A percentile compares a stretch with the other conserved stretches of the same genome.
Conservation (phyloP, 2,329 filamentous ascomycete genomes). For the Neonectria sp. region DNA sequence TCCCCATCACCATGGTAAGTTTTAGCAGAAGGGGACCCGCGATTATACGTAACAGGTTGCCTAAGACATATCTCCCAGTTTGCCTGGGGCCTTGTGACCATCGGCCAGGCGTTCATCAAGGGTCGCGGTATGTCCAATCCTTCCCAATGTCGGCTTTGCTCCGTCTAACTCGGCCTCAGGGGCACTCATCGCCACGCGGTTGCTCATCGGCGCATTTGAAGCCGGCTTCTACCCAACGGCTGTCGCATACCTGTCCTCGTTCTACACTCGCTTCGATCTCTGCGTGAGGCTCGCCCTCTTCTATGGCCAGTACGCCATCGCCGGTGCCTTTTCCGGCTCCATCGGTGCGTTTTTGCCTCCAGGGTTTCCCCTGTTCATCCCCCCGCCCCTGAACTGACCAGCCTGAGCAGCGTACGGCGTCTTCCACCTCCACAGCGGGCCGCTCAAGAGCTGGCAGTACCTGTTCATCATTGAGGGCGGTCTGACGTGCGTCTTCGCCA, state of each 20-base stretch:
- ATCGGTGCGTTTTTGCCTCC: slow-evolving; percentile 36
- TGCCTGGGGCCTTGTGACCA: slow-evolving; percentile 45
- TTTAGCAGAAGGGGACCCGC: slow-evolving; percentile 1
- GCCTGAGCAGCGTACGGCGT: slow-evolving; percentile 44
- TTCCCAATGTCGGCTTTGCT: not conserved
- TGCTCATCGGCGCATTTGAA: slow-evolving; percentile 48
- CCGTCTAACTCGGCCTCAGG: slow-evolving; percentile 34
- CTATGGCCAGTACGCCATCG: slow-evolving; percentile 48
- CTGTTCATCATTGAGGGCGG: slow-evolving; percentile 79
- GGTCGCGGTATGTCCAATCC: slow-evolving; percentile 40
- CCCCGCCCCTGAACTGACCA: slow-evolving; percentile 15
- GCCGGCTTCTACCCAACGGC: slow-evolving; percentile 49
- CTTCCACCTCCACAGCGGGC: slow-evolving; percentile 43
- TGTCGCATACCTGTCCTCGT: slow-evolving; percentile 47
- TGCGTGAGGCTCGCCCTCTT: slow-evolving; percentile 47
- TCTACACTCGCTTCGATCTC: slow-evolving; percentile 46
- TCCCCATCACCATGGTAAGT: slow-evolving; percentile 46
- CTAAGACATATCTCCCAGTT: slow-evolving; percentile 39
- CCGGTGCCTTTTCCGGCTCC: slow-evolving; percentile 48
- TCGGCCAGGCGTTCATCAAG: slow-evolving; percentile 45
- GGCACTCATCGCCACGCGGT: slow-evolving; percentile 44
- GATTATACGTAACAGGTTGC: not conserved
- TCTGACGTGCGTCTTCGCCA: slow-evolving; percentile 50
- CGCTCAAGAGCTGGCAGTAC: slow-evolving; percentile 74
- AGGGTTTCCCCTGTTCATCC: not conserved